A percentile compares a stretch with the other conserved stretches of the same genome.
Evolutionary conservation across 1,284 basidiomycete species (phyloP).

Genomic region (Sporisorium reilianum): DNA sequence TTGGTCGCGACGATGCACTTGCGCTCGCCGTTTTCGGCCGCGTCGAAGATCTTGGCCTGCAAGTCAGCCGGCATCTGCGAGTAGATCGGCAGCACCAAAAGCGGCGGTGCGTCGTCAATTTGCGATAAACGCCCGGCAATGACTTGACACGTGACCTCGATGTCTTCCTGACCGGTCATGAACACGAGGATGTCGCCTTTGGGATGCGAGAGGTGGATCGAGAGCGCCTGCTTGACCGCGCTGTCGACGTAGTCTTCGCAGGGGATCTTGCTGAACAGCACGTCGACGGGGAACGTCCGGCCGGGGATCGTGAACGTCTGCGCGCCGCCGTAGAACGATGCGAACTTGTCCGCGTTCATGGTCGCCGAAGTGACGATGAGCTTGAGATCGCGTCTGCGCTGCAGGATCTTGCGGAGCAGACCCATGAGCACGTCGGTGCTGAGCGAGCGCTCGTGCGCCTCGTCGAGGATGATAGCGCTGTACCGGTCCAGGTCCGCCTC

Average conservation of each 20-base stretch:
- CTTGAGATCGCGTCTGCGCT: conserved; percentile 89
- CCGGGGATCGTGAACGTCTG: conserved; percentile 97
- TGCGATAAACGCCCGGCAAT: conserved; percentile 85
- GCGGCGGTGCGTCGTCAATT: conserved; percentile 85
- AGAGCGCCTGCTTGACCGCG: conserved; percentile 95
- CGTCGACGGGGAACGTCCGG: conserved; percentile 97
- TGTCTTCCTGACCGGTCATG: conserved; percentile 99
- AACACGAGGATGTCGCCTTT: conserved; percentile 96
- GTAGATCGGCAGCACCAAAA: conserved; percentile 95
- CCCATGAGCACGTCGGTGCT: conserved; percentile 99
- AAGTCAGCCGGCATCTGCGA: conserved; percentile 99
- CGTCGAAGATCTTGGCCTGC: conserved; percentile 97
- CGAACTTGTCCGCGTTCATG: conserved; percentile 99
- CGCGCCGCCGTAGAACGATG: conserved; percentile 89
- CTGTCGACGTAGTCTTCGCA: conserved; percentile 99
- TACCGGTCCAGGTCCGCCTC: conserved; percentile 95
- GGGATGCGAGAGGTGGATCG: conserved; percentile 94
- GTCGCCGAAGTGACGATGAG: conserved; percentile 98
- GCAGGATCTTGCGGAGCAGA: conserved; percentile 88
- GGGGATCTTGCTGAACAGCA: conserved; percentile 93
- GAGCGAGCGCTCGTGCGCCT: conserved; percentile 94
- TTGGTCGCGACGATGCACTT: conserved; percentile 99
- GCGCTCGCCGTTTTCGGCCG: conserved; percentile 90
- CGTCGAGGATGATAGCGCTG: conserved; percentile 94
- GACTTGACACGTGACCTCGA: conserved; percentile 74